phyloP scores from a whole-genome alignment of 768 basidiomycete genomes.

The Polyporus arcularius region DNA sequence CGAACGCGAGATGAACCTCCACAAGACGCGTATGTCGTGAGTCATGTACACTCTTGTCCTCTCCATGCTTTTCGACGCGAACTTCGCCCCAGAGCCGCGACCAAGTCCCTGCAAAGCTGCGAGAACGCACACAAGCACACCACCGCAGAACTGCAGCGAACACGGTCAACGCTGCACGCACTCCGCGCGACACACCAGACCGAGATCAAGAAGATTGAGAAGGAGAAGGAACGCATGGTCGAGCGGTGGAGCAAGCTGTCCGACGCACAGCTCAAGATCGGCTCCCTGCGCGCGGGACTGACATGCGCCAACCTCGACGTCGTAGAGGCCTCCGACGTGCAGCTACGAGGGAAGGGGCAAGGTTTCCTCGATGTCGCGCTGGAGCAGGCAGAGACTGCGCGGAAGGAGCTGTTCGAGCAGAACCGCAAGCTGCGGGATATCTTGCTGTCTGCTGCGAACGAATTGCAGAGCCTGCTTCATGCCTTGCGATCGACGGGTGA shows the following conservation, averaged over 20 bases:
- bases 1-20: conserved; percentile 74
- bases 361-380: conserved; percentile 66
- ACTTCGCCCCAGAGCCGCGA: conserved; percentile 40
- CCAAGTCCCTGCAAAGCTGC: conserved; percentile 54
- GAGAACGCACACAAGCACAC: conserved; percentile 75
- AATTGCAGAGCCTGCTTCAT: conserved; percentile 57
- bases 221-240: conserved; percentile 70
- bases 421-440: conserved; percentile 62
- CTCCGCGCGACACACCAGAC: conserved; percentile 66
- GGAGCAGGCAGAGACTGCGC: conserved; percentile 70
- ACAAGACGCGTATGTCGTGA: conserved; percentile 73
- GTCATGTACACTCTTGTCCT: conserved; percentile 31
- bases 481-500: conserved; percentile 40
- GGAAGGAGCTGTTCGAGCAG: conserved; percentile 62
- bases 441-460: conserved; percentile 64
- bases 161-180: conserved; percentile 66
- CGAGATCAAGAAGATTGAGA: conserved; percentile 82
- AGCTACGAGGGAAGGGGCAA: conserved; percentile 47
- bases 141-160: conserved; percentile 66
- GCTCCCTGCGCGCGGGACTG: conserved; percentile 46
- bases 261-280: conserved; percentile 66
- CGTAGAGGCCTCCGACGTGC: conserved; percentile 41
- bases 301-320: conserved; percentile 24
- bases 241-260: conserved; percentile 76
- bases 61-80: background rate